A percentile compares a stretch with the other conserved stretches of the same genome.
phyloP scores from a whole-genome alignment of 352 stramenopile genomes.

The Phytophthora uliginosa region DNA sequence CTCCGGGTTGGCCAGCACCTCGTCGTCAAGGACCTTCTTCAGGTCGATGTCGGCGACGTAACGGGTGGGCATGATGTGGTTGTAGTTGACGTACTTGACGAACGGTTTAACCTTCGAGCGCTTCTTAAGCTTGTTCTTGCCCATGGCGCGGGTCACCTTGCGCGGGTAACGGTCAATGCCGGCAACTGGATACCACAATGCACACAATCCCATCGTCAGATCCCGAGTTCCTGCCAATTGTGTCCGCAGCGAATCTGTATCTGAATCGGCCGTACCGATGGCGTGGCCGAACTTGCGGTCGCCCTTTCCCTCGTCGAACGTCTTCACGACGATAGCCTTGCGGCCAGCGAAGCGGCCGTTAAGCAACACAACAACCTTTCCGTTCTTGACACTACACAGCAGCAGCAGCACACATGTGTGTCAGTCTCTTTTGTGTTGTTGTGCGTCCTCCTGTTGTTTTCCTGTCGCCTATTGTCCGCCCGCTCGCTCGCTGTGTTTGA shows the following conservation, averaged over 20 bases:
- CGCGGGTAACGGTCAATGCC: slow-evolving; percentile 97
- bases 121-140: slow-evolving; percentile 98
- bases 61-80: slow-evolving; percentile 99
- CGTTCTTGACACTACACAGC: slow-evolving; percentile 94
- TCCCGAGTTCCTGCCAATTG: background rate
- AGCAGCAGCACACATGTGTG: slow-evolving; percentile 9
- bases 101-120: slow-evolving; percentile 99
- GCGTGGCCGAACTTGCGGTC: slow-evolving; percentile 98
- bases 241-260: background rate
- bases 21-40: slow-evolving; percentile 98
- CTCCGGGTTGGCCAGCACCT: slow-evolving; percentile 87
- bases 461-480: slow-evolving; percentile 4
- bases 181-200: slow-evolving; percentile 71
- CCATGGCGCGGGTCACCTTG: slow-evolving; percentile 98
- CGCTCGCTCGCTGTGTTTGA: background rate
- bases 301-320: slow-evolving; percentile 96
- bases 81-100: slow-evolving; percentile 99
- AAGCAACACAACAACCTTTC: slow-evolving; percentile 99
- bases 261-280: slow-evolving; percentile 73
- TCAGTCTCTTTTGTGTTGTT: slow-evolving; percentile 20
- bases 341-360: slow-evolving; percentile 98
- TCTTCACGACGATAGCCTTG: slow-evolving; percentile 99
- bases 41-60: slow-evolving; percentile 99
- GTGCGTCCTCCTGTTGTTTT: slow-evolving; percentile 3
- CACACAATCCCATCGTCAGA: slow-evolving; percentile 7